Evolutionary conservation across 805 yeast species (phyloP).

Genomic region (Wickerhamomyces canadensis): DNA sequence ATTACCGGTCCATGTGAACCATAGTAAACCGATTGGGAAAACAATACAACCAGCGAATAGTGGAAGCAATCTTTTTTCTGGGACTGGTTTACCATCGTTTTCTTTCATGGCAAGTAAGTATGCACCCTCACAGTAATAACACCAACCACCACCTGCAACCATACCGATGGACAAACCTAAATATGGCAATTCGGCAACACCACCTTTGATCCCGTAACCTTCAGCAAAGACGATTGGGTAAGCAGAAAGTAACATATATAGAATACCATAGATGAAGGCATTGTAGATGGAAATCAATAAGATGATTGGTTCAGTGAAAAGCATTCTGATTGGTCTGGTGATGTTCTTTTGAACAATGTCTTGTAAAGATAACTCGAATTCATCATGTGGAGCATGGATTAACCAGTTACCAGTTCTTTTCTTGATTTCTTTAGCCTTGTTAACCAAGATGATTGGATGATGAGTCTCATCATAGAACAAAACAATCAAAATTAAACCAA

Average conservation of each 20-base stretch:
- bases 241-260: constrained; percentile 69
- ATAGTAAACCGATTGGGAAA: constrained; percentile 75
- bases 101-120: constrained; percentile 42
- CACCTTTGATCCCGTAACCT: constrained; percentile 58
- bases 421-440: constrained; percentile 60
- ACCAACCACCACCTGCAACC: constrained; percentile 47
- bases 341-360: constrained; percentile 61
- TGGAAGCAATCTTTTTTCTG: constrained; percentile 76
- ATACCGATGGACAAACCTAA: constrained; percentile 69
- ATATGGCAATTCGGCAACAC: constrained; percentile 76
- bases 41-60: constrained; percentile 66
- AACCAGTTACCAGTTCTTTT: constrained; percentile 77
- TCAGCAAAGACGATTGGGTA: constrained; percentile 64
- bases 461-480: constrained; percentile 64
- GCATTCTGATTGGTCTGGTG: constrained; percentile 64
- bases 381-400: constrained; percentile 72
- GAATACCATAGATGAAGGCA: constrained; percentile 75
- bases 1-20: constrained; percentile 88
- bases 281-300: constrained; percentile 64
- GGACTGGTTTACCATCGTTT: constrained; percentile 57
- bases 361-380: constrained; percentile 45
- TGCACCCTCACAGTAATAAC: constrained; percentile 47
- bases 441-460: constrained; percentile 59
- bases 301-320: constrained; percentile 66
- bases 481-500: constrained; percentile 33